Evolutionary conservation across 441 rosid genomes (phyloP).

Genomic region (Croton setiger): DNA sequence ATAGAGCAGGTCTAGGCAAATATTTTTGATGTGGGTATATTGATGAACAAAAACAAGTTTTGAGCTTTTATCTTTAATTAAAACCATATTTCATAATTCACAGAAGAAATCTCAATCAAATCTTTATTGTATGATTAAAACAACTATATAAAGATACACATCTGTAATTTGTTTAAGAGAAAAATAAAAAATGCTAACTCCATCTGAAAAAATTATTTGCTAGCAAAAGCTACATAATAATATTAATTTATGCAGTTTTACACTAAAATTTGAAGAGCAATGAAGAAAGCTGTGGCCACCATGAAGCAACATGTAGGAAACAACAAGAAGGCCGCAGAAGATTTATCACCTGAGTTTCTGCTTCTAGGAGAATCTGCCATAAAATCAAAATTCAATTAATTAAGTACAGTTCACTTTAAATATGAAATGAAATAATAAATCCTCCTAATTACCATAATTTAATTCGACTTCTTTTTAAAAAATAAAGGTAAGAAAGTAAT

Average conservation of each 20-base stretch:
- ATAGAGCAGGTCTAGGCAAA: too few relatives aligned
- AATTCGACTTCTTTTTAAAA: too few relatives aligned
- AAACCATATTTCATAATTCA: too few relatives aligned
- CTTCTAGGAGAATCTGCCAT: conserved; percentile 39
- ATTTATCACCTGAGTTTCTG: conserved; percentile 34
- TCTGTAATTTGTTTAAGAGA: neutral
- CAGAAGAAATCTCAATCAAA: neutral
- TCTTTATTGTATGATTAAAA: neutral
- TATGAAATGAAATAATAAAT: neutral
- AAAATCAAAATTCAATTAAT: neutral
- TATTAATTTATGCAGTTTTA: neutral
- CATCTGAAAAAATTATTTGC: neutral
- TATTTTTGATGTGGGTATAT: too few relatives aligned
- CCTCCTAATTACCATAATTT: too few relatives aligned
- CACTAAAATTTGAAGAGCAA: conserved; percentile 11
- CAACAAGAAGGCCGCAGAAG: conserved; percentile 19
- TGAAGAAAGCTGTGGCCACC: conserved; percentile 12
- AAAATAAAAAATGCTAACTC: neutral
- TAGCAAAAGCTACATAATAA: neutral
- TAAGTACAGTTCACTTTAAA: neutral
- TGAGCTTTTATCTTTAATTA: too few relatives aligned
- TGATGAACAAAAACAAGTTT: too few relatives aligned
- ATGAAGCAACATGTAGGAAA: conserved; percentile 14
- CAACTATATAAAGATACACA: neutral
- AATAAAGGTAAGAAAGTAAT: too few relatives aligned